A percentile compares a stretch with the other conserved stretches of the same genome.
phyloP scores from a whole-genome alignment of 2,329 filamentous ascomycete species.

The Epichloe scottii region DNA sequence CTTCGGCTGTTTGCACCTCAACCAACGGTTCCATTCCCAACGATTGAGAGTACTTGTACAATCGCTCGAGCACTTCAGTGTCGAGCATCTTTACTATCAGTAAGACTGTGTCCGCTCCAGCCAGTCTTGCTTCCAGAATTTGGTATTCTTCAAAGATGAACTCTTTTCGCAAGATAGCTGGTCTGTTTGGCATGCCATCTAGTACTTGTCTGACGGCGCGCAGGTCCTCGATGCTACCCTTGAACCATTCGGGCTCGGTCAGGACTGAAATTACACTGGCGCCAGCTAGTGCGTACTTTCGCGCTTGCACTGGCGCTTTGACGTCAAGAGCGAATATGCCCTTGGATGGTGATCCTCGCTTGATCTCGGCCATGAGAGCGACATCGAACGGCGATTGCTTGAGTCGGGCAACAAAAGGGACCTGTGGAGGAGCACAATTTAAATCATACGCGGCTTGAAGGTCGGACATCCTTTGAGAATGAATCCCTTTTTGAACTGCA shows the following conservation, averaged over 20 bases:
- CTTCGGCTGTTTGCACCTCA: conserved; percentile 87
- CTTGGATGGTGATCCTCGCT: conserved; percentile 91
- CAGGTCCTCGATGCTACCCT: conserved; percentile 90
- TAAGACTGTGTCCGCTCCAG: conserved; percentile 86
- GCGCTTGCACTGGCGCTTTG: conserved; percentile 79
- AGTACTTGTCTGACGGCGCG: conserved; percentile 76
- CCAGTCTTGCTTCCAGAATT: conserved; percentile 84
- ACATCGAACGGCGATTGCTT: conserved; percentile 74
- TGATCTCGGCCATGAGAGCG: conserved; percentile 95
- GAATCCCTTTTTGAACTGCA: conserved; percentile 67
- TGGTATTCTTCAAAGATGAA: conserved; percentile 98
- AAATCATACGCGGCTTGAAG: conserved; percentile 79
- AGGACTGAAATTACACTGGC: conserved; percentile 97
- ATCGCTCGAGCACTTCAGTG: conserved; percentile 52
- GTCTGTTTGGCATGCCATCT: conserved; percentile 83
- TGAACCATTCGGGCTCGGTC: conserved; percentile 98
- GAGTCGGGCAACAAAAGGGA: conserved; percentile 68
- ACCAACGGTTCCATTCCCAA: conserved; percentile 96
- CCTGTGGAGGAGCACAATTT: conserved; percentile 69
- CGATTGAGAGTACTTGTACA: conserved; percentile 81
- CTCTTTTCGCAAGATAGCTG: conserved; percentile 86
- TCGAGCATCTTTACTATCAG: conserved; percentile 98
- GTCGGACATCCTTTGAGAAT: conserved; percentile 71
- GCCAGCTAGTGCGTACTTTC: conserved; percentile 82
- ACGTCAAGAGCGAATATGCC: conserved; percentile 82